A percentile compares a stretch with the other conserved stretches of the same genome.
These are phyloP conservation scores for Trichoderma gracile DNA, from an alignment of 2,329 filamentous ascomycete species.

Conservation along the genomic window DNA sequence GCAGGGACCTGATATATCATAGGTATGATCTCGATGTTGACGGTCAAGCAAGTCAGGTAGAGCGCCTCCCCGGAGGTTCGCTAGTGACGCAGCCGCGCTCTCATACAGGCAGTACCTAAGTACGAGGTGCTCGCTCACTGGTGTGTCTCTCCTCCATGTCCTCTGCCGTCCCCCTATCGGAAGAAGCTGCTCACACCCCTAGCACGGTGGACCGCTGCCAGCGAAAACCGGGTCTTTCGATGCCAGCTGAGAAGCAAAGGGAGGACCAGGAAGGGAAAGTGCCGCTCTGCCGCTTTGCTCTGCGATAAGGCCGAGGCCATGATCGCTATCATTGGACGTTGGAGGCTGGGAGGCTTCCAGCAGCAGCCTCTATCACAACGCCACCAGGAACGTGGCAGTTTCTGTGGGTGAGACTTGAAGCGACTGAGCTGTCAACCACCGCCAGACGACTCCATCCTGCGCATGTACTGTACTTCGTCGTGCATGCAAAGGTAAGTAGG, in stretches of 20 bases:
- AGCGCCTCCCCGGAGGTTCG: not conserved
- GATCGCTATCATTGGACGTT: not conserved
- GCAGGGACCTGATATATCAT: no score
- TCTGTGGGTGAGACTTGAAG: not conserved
- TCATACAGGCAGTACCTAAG: not conserved
- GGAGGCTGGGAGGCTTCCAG: not conserved
- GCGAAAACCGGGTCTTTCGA: constrained; percentile 8
- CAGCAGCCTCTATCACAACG: constrained; percentile 12
- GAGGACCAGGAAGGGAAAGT: not conserved
- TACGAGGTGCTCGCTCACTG: not conserved
- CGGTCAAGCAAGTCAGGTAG: not conserved
- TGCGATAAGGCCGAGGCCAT: constrained; percentile 4
- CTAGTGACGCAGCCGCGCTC: not conserved
- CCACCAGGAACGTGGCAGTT: constrained; percentile 21
- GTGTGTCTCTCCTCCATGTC: not conserved
- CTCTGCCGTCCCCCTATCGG: not conserved
- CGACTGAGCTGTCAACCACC: constrained; percentile 1
- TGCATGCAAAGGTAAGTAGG: no score
- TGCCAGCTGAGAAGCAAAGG: constrained; percentile 8
- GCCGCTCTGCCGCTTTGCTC: constrained; percentile 5
- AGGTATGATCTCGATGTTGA: not conserved
- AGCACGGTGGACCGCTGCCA: not conserved
- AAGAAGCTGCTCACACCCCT: not conserved
- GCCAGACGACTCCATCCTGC: no score
- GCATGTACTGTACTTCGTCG: no score